Conservation (phyloP, 495 filamentous ascomycete genomes). For the Geopyxis carbonaria region DNA sequence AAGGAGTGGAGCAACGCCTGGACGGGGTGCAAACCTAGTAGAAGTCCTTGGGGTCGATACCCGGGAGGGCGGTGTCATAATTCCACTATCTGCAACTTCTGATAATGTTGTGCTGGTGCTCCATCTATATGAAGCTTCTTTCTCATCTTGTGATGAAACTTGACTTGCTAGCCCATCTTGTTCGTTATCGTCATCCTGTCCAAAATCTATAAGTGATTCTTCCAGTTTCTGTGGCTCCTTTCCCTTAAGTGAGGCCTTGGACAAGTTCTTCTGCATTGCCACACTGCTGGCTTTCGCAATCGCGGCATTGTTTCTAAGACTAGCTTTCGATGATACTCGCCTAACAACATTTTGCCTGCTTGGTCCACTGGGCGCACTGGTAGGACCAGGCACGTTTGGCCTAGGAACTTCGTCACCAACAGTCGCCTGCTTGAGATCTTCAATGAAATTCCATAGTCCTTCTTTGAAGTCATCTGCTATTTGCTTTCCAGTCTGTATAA, state of each 20-base stretch:
- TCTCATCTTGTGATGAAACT: slow-evolving; percentile 4
- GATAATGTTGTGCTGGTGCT: slow-evolving; percentile 15
- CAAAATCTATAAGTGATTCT: slow-evolving; percentile 17
- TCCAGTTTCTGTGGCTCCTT: slow-evolving; percentile 7
- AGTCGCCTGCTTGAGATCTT: slow-evolving; percentile 85
- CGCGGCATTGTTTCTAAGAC: slow-evolving; percentile 11
- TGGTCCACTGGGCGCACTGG: neutral
- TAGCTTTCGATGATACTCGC: slow-evolving; percentile 9
- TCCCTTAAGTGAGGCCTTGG: slow-evolving; percentile 2
- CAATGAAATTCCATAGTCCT: slow-evolving; percentile 91
- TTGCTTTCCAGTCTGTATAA: slow-evolving; percentile 58
- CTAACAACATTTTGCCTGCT: neutral
- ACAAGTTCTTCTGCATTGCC: neutral
- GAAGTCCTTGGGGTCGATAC: slow-evolving; percentile 6
- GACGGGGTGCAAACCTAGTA: slow-evolving; percentile 2
- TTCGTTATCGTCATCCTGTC: slow-evolving; percentile 8
- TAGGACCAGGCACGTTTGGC: neutral
- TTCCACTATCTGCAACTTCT: neutral
- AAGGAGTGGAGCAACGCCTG: neutral
- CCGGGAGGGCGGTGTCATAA: slow-evolving; percentile 4
- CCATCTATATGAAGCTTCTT: slow-evolving; percentile 12
- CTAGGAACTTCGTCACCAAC: slow-evolving; percentile 58
- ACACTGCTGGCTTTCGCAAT: neutral
- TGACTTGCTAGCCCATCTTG: no score
- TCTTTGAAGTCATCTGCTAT: slow-evolving; percentile 79